phyloP scores from a whole-genome alignment of 148 eudicot species.

The Dysphania ambrosioides region DNA sequence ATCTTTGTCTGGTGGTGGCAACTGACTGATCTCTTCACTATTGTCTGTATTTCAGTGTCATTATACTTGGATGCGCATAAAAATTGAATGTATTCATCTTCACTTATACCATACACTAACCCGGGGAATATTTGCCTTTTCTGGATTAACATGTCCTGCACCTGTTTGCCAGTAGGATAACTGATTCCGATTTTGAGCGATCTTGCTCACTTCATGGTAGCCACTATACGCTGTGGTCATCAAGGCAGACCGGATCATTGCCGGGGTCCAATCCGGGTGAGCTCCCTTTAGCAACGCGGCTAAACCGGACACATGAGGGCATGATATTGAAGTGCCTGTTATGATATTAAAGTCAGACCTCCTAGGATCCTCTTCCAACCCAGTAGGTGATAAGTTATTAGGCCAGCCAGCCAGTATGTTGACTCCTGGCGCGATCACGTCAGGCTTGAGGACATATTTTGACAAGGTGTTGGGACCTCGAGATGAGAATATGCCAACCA shows the following conservation, averaged over 20 bases:
- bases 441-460: constrained; percentile 42
- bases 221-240: constrained; percentile 49
- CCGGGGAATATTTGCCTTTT: constrained; percentile 35
- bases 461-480: constrained; percentile 37
- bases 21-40: constrained; percentile 16
- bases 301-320: constrained; percentile 46
- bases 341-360: constrained; percentile 30
- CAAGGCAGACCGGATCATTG: constrained; percentile 40
- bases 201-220: constrained; percentile 20
- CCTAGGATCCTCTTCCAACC: constrained; percentile 25
- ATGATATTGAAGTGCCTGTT: constrained; percentile 52
- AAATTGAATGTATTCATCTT: constrained; percentile 23
- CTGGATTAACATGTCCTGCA: constrained; percentile 37
- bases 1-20: constrained; percentile 3
- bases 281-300: constrained; percentile 43
- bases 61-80: constrained; percentile 21
- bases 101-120: constrained; percentile 24
- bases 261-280: constrained; percentile 49
- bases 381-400: constrained; percentile 21
- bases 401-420: constrained; percentile 48
- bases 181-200: neutral
- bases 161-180: constrained; percentile 25
- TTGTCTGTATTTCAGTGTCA: constrained; percentile 4
- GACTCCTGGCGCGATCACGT: constrained; percentile 46
- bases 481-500: constrained; percentile 40